These are phyloP conservation scores for Podospora pseudoanserina DNA, from an alignment of 495 filamentous ascomycete genomes.

Conservation along the genomic window DNA sequence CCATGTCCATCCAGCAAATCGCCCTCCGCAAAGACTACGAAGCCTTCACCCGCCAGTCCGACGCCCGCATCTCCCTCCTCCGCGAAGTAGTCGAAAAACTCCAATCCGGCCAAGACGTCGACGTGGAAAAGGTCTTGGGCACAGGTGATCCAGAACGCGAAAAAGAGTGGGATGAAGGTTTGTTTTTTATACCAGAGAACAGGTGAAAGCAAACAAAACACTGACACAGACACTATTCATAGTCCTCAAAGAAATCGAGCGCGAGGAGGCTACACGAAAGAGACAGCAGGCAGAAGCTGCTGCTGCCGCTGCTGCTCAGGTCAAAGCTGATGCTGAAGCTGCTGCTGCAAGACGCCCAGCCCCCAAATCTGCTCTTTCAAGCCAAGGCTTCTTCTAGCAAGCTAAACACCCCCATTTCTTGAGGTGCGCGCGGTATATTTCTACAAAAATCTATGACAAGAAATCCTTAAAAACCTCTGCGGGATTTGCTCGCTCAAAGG, in stretches of 20 bases:
- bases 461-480: constrained; percentile 47
- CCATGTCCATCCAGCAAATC: constrained; percentile 90
- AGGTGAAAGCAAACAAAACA: background rate
- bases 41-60: constrained; percentile 66
- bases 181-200: constrained; percentile 15
- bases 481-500: constrained; percentile 9
- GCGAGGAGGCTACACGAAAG: constrained; percentile 66
- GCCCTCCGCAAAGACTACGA: constrained; percentile 69
- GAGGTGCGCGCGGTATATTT: background rate
- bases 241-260: constrained; percentile 79
- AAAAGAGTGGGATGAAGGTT: constrained; percentile 84
- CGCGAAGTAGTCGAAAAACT: constrained; percentile 79
- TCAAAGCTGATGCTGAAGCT: constrained; percentile 1
- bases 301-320: constrained; percentile 4
- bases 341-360: constrained; percentile 1
- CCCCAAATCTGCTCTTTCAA: constrained; percentile 15
- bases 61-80: constrained; percentile 72
- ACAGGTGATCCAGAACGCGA: constrained; percentile 74
- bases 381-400: constrained; percentile 41
- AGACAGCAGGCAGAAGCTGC: constrained; percentile 29
- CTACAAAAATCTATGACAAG: constrained; percentile 42
- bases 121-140: constrained; percentile 79
- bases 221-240: constrained; percentile 18
- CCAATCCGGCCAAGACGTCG: constrained; percentile 81
- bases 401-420: background rate